phyloP scores from a whole-genome alignment of 306 rosid species.

The Cicer judaicum region DNA sequence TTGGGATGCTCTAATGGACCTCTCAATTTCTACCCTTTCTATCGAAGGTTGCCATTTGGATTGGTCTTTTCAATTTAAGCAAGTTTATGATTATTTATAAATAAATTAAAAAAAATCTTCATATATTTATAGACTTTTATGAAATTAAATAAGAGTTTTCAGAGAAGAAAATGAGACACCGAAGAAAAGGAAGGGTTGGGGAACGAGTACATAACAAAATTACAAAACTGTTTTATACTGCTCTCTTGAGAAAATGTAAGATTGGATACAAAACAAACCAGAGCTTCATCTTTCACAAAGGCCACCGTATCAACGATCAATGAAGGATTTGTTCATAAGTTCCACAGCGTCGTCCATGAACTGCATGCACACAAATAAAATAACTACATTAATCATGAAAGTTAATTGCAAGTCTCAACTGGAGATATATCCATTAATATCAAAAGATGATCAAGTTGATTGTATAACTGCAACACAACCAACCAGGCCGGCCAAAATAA shows the following conservation, averaged over 20 bases:
- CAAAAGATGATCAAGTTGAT: neutral
- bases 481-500: conserved; percentile 16
- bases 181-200: neutral
- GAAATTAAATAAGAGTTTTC: neutral
- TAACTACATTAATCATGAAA: conserved; percentile 36
- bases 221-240: conserved; percentile 39
- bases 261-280: conserved; percentile 28
- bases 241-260: conserved; percentile 26
- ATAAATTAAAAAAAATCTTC: neutral
- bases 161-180: neutral
- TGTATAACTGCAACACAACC: neutral
- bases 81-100: neutral
- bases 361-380: conserved; percentile 60
- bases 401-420: conserved; percentile 4
- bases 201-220: conserved; percentile 16
- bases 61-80: neutral
- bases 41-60: too few species aligned
- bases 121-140: neutral
- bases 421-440: neutral
- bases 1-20: too few species aligned
- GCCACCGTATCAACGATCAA: conserved; percentile 63
- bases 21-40: too few species aligned
- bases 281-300: conserved; percentile 32
- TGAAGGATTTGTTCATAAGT: conserved; percentile 91
- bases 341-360: conserved; percentile 90